Evolutionary conservation across 2,329 filamentous ascomycete species (phyloP), one percentile per base, ranked within the genome.

Genomic region (Epichloe aotearoae): DNA sequence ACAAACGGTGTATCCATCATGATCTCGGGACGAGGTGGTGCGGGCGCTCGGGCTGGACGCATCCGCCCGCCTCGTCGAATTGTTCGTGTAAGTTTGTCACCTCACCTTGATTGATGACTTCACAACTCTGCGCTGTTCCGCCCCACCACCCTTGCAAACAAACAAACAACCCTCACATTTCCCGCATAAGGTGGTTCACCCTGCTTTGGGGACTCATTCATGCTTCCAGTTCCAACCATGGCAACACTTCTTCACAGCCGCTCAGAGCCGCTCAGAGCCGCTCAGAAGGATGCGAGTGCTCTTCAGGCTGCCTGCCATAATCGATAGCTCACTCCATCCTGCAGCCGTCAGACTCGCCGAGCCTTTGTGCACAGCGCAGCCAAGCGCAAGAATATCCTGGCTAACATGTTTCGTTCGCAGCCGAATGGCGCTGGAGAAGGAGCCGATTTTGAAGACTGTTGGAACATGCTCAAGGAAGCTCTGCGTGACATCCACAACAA

Each of bases 401-500:
- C 58, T 59, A 64, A 68, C 41, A 44, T 56, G 26, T 44, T 53
- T 5, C 33, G 53, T 44, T 38, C 4, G 39, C 53, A 69, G 66
- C 59, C 64, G 6, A 66, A 63, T 49, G 65, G 56, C 36, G 47
- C 67, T 17, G 76, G 72, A 54, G 81, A 84, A 56, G 73, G 76
- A 10, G 75, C 85, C 59, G 88, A 94, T 57, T 95, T 95, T 63
- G 86, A 95, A n/a, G 74, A 79, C 3, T 86, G 83, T 58, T 98
- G 93, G 93, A 73, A 74, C 14, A 80, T 82, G 43, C 79, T 98
- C 7, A 75, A 82, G 44, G 77, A 82, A 46, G 89, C 91, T 4
- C 79, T 98, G 49, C 75, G 73, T 51, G 87, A 95, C 62, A 97
- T 98, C 47, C 90, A 97, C 69, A 86, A 82, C 52, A 90, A 94